A percentile compares a stretch with the other conserved stretches of the same genome.
These are phyloP conservation scores for Termitomyces sp. DNA, from an alignment of 768 basidiomycete genomes.

Conservation along the genomic window DNA sequence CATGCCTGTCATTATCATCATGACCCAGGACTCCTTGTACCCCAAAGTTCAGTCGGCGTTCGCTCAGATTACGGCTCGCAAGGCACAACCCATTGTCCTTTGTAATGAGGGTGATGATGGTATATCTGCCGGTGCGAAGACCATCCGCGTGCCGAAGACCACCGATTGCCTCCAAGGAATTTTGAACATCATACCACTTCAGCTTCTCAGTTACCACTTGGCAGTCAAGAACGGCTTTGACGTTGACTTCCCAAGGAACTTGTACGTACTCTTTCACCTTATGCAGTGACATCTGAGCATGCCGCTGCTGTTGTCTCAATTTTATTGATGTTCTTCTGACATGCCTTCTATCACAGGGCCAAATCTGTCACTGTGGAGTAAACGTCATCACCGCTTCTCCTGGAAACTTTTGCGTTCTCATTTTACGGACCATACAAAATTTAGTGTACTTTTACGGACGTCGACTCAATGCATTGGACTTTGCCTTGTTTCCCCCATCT, in stretches of 20 bases:
- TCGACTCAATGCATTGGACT: not conserved
- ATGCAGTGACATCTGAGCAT: no score
- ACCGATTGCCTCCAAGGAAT: conserved; percentile 94
- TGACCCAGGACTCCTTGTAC: conserved; percentile 98
- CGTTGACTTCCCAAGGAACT: conserved; percentile 96
- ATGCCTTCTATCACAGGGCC: conserved; percentile 36
- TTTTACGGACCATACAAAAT: conserved; percentile 14
- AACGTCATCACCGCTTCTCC: conserved; percentile 8
- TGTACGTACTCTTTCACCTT: conserved; percentile 44
- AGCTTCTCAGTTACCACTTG: conserved; percentile 93
- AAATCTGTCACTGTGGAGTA: conserved; percentile 77
- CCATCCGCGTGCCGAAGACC: conserved; percentile 92
- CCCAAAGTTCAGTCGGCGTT: conserved; percentile 98
- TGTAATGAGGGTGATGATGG: conserved; percentile 90
- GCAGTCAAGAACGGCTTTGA: conserved; percentile 95
- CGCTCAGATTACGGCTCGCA: conserved; percentile 94
- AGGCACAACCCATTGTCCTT: conserved; percentile 91
- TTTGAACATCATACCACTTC: conserved; percentile 94
- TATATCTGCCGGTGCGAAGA: conserved; percentile 69
- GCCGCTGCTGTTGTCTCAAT: not conserved
- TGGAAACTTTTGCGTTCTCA: not conserved
- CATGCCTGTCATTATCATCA: conserved; percentile 98
- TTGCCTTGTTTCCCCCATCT: not conserved
- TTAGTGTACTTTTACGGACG: conserved; percentile 24
- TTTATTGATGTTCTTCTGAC: conserved; percentile 7